Base-by-base conservation (phyloP, 176 grass and related monocot species). In the Phoenix dactylifera region DNA sequence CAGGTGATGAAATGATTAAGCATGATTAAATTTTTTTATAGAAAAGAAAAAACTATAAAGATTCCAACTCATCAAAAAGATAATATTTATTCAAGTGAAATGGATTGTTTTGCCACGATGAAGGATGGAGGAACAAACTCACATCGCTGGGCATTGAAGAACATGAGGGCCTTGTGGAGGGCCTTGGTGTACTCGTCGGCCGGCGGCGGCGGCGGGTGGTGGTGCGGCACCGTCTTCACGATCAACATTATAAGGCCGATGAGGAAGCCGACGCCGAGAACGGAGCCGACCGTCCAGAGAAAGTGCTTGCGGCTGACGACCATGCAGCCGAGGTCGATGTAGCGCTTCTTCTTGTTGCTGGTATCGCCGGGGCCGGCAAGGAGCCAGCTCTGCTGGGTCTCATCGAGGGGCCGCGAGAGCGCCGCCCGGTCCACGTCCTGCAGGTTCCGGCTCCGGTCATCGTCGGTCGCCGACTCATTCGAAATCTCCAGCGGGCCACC, bases 401-500 rank as follows among this genome's bases (percentile, higher is more conserved):
- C 65, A 24, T 67, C 65, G 9, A 67, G 65, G n/a, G 54, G 65
- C 65, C 65, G 65, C 65, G 65, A 67, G 6, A 67, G 51, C 17
- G 65, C 65, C 26, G 65, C 65, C 25, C 65, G 51, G 65, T 67
- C 65, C 17, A 29, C 18, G 51, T 67, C 65, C 65, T 65, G 63
- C 49, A 65, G 49, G 52, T 67, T 67, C 52, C 65, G 51, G 65
- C 65, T 67, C 18, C 65, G 51, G 52, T 67, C 65, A 26, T 67
- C 65, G 26, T 67, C 65, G 7, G 65, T 67, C n/a, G 65, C 65
- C 51, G 65, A 67, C 26, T 51, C 65, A 4, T 67, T 26, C 25
- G 65, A 30, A 19, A 67, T 67, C 51, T 67, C 65, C 65, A 95
- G 67, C 59, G 89, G 61, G 58, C 89, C 89, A 30, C 89, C 89